Evolutionary conservation across 208 protist species (phyloP).

Genomic region (Crithidia bombi): DNA sequence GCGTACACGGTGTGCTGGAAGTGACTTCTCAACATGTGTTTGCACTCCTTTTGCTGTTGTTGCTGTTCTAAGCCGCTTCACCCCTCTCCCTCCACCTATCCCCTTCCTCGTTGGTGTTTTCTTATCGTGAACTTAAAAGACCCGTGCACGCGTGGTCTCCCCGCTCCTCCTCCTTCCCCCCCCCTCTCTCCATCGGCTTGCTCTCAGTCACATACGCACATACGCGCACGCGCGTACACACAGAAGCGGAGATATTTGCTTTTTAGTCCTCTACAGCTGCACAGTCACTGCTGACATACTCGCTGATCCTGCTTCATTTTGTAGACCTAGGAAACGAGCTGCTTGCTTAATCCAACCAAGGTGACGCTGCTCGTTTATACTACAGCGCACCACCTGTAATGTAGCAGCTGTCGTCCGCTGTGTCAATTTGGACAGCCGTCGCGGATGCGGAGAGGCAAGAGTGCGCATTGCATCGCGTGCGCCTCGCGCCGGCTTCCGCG

Average conservation of each 20-base stretch:
- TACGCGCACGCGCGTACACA: background rate
- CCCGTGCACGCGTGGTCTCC: no score
- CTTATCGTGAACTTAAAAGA: no score
- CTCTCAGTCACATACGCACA: background rate
- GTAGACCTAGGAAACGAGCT: background rate
- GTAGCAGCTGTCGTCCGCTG: background rate
- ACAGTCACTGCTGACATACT: constrained; percentile 2
- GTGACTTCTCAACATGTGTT: no score
- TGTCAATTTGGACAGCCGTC: background rate
- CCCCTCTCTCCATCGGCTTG: background rate
- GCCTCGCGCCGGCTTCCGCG: background rate
- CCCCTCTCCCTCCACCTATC: no score
- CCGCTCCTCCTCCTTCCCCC: background rate
- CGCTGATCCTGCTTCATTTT: background rate
- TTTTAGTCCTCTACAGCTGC: background rate
- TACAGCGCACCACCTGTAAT: no score
- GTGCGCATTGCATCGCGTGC: constrained; percentile 3
- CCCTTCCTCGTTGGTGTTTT: no score
- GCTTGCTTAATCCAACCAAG: background rate
- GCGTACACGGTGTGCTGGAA: no score
- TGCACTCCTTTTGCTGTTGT: no score
- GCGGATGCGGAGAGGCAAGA: background rate
- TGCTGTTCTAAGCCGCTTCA: no score
- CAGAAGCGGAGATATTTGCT: no score
- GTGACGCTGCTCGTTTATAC: background rate